Evolutionary conservation across 2,329 filamentous ascomycete genomes (phyloP).

Genomic region (Penicillium sp.): DNA sequence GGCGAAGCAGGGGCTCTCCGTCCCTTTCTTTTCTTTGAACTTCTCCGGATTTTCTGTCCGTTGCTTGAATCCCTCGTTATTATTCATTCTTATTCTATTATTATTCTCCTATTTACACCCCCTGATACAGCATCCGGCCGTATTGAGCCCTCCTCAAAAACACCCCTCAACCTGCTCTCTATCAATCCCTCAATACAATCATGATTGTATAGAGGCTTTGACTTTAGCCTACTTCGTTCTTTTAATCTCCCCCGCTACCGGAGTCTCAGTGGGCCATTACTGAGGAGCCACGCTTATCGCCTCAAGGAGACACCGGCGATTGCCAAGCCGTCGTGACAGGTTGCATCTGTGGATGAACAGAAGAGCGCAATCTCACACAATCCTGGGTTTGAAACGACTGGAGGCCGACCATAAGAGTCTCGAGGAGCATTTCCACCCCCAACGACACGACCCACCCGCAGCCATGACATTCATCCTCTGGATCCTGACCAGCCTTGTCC

Average conservation of each 20-base stretch:
- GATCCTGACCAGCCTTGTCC: conserved; percentile 55
- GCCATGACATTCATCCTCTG: conserved; percentile 31
- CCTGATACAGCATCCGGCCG: neutral
- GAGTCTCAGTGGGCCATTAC: neutral
- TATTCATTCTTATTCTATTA: neutral
- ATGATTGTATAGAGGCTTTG: neutral
- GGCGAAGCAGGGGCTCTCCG: neutral
- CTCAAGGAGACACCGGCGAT: neutral
- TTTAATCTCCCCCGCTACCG: neutral
- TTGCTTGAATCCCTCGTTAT: neutral
- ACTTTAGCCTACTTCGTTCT: neutral
- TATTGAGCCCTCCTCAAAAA: neutral
- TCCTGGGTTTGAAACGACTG: neutral
- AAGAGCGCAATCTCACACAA: neutral
- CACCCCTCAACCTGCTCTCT: neutral
- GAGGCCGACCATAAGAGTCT: neutral
- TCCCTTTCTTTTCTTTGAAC: neutral
- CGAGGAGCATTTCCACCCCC: neutral
- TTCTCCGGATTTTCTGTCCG: neutral
- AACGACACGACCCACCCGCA: neutral
- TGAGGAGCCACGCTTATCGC: neutral
- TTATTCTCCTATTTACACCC: neutral
- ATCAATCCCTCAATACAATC: neutral
- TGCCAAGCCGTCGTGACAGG: conserved; percentile 1
- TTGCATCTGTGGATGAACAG: neutral